Conservation (phyloP, 2,329 filamentous ascomycete species). For the Cladosporium sp. region DNA sequence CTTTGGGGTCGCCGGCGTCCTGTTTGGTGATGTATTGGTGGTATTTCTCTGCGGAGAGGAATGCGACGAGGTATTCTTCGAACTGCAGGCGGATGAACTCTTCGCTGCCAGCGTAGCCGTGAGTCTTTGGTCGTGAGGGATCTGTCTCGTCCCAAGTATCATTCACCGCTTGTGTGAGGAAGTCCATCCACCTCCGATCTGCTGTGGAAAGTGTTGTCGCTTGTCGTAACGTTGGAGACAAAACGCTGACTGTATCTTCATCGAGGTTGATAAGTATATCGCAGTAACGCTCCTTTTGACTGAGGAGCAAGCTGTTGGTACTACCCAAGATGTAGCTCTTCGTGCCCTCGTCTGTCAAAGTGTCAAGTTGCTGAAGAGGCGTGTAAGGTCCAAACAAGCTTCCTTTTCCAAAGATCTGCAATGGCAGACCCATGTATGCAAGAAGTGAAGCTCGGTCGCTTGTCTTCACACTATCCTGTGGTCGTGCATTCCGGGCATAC, state of each 20-base stretch:
- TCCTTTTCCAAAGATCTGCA: slow-evolving; percentile 94
- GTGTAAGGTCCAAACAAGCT: slow-evolving; percentile 96
- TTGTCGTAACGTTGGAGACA: slow-evolving; percentile 67
- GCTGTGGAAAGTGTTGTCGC: slow-evolving; percentile 75
- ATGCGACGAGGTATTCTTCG: slow-evolving; percentile 86
- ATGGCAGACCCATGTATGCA: slow-evolving; percentile 86
- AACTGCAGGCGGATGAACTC: slow-evolving; percentile 97
- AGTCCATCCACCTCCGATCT: slow-evolving; percentile 94
- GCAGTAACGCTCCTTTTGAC: slow-evolving; percentile 92
- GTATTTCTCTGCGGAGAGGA: slow-evolving; percentile 86
- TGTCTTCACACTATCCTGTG: slow-evolving; percentile 78
- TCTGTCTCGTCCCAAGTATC: slow-evolving; percentile 96
- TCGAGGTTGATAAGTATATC: slow-evolving; percentile 96
- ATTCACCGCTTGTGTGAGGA: slow-evolving; percentile 84
- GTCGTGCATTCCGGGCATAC: slow-evolving; percentile 68
- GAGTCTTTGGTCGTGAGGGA: slow-evolving; percentile 81
- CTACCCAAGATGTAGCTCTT: slow-evolving; percentile 97
- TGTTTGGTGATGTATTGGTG: slow-evolving; percentile 48
- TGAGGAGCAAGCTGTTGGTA: slow-evolving; percentile 87
- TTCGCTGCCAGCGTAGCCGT: slow-evolving; percentile 92
- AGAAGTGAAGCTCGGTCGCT: slow-evolving; percentile 87
- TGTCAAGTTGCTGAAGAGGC: slow-evolving; percentile 87
- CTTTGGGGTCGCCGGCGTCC: slow-evolving; percentile 46
- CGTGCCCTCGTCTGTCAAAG: slow-evolving; percentile 86
- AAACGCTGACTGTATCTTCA: slow-evolving; percentile 77